Evolutionary conservation across 306 rosid genomes (phyloP), one percentile per base, ranked within the genome.

Genomic region (Hippophae rhamnoides): DNA sequence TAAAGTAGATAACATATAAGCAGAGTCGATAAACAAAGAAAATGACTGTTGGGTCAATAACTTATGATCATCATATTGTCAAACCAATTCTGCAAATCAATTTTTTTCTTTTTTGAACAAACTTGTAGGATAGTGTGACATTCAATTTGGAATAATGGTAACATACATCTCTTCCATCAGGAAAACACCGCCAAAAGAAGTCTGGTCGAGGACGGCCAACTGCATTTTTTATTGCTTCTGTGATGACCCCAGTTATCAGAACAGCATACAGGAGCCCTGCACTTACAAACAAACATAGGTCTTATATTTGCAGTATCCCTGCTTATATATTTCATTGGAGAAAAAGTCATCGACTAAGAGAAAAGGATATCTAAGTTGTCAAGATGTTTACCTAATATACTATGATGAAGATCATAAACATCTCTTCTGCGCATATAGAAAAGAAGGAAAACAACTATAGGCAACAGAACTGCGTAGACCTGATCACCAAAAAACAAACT

Each of bases 141-240:
- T 2, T 4, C 5, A 31, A 31, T 2, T 31, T 31, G 3, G 38
- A 54, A 65, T 4, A 6, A 49, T 65, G 44, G 23, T 18, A 61
- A 68, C 83, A 6, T 13, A 81, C 86, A 45, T 65, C 75, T 65
- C 11, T 47, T 45, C 62, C 77, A 56, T 77, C 26, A 12, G 86
- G 83, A 56, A 81, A 81, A 59, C 86, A 81, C 45, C 86, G 73
- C 12, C 53, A 31, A 40, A 68, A 81, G 68, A 81, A 77, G 71
- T 81, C 74, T 18, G 83, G 83, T 18, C 86, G 57, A 41, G 83
- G 86, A 41, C 83, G 74, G 41, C 86, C 86, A 62, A 81, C 83
- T 14, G 80, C 80, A 62, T 77, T 80, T 69, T 81, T 81, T 48
- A 81, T 74, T 52, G 65, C 18, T 63, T 81, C 86, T 0, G 86